Conservation (phyloP, 176 grass and related monocot genomes). For the Carex kokanica region DNA sequence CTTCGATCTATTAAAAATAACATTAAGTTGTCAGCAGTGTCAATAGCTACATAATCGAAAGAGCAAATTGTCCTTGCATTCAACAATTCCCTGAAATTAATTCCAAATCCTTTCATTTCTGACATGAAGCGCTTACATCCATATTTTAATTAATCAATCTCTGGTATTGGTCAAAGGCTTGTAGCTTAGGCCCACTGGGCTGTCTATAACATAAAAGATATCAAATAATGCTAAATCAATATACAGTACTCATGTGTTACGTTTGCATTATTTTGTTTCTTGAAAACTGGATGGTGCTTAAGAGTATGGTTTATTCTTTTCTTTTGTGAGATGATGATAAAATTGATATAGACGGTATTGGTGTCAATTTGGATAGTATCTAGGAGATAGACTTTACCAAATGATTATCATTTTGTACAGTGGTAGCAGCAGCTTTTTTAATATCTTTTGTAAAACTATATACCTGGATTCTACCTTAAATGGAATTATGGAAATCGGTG, state of each 20-base stretch:
- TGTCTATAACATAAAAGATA: background rate
- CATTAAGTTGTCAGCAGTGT: background rate
- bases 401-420: background rate
- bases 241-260: background rate
- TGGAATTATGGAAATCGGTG: background rate
- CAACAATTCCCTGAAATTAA: background rate
- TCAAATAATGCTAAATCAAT: background rate
- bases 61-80: background rate
- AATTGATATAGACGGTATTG: background rate
- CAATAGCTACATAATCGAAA: slow-evolving; percentile 8
- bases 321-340: background rate
- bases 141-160: background rate
- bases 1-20: slow-evolving; percentile 49
- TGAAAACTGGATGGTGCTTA: background rate
- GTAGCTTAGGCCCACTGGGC: background rate
- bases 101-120: background rate
- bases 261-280: background rate
- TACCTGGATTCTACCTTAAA: background rate
- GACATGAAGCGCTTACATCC: background rate
- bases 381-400: background rate
- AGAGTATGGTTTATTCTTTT: background rate
- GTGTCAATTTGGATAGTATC: background rate
- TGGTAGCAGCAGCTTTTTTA: background rate
- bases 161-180: background rate
- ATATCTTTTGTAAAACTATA: background rate